Evolutionary conservation across 2,329 filamentous ascomycete species (phyloP), one percentile per base, ranked within the genome.

Genomic region (Hymenoscyphus fraxineus): DNA sequence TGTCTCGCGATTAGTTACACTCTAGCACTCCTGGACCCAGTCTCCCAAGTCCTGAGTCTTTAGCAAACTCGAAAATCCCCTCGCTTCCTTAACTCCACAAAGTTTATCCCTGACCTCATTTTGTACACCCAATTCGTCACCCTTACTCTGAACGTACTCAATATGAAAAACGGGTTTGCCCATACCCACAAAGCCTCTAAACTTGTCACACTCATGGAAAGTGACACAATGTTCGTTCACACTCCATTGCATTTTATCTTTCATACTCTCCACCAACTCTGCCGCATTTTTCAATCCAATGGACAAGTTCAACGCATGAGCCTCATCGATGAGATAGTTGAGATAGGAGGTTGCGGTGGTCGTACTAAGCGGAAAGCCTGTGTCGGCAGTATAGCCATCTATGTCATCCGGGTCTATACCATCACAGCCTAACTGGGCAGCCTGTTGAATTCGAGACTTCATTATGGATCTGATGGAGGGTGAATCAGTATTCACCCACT

Each of bases 81-180:
- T n/a, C 38, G 27, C 35, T 15, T 57, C 55, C 32, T 31, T 27
- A 3, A 16, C 55, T 15, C 31, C 19, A 57, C 55, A 57, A 38
- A 57, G 55, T 2, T 19, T 57, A 5, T 57, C 31, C 31, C 31
- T 57, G 4, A 3, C 16, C 55, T 57, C 55, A 6, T 35, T 32
- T 2, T 19, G 16, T 2, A 57, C 31, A 27, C 55, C 55, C 15
- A 35, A 16, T 10, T 57, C 55, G 19, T 57, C 55, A 27, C 27
- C 55, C 31, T 31, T 13, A n/a, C 32, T 38, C 13, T 38, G n/a
- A 31, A 55, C 44, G 71, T 91, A 91, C 77, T 91, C 88, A 66
- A 91, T 88, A 73, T 90, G 84, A 73, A 91, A 90, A 41, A 91
- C 88, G 1, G 88, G 87, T 75, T 90, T 90, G 38, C 80, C 79